Base-by-base conservation (phyloP, 345 rosid genomes). In the Rhodomyrtus tomentosa region DNA sequence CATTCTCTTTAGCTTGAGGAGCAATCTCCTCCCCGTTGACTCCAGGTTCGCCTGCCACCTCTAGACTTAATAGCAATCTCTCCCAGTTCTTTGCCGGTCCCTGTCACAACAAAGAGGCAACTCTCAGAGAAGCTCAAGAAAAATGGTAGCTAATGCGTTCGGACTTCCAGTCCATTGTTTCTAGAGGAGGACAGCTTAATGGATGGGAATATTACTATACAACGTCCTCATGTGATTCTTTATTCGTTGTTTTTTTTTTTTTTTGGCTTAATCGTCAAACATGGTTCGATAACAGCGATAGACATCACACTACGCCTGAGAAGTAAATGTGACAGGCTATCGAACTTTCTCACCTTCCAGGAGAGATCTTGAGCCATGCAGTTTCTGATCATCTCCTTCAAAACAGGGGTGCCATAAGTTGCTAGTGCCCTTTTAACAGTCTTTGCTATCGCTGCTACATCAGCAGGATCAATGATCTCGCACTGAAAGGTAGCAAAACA, bases 291-390 rank as follows among this genome's bases (percentile, higher is more conserved):
- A 8, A 36, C 45, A 68, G 36, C 20, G 79, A 36, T 68, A 2
- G 36, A 68, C 13, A 10, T 36, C 76, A 36, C 76, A 8, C 13
- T 10, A 18, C 32, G 74, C 74, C 45, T 4, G 25, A 18, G 79
- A 68, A 18, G 45, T 9, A 68, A 68, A 68, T 20, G 10, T 36
- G 76, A 32, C 3, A 9, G 58, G 45, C 24, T 36, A 36, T 18
- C 13, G 20, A 18, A 36, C 85, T 36, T 68, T 68, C 95, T 88
- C 29, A 95, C 99, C 98, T 95, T 95, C 99, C 98, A 97, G 72
- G 99, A 97, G 83, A 94, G 90, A 85, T 97, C 98, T 88, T 91
- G 96, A 55, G 93, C 93, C 99, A 97, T 97, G 89, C 99, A 91
- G 84, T 93, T 97, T 87, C 83, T 88, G 81, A 94, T 93, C 93